Evolutionary conservation across 2,329 filamentous ascomycete species (phyloP), one percentile per base, ranked within the genome.

Genomic region (Elsinoe fawcettii): DNA sequence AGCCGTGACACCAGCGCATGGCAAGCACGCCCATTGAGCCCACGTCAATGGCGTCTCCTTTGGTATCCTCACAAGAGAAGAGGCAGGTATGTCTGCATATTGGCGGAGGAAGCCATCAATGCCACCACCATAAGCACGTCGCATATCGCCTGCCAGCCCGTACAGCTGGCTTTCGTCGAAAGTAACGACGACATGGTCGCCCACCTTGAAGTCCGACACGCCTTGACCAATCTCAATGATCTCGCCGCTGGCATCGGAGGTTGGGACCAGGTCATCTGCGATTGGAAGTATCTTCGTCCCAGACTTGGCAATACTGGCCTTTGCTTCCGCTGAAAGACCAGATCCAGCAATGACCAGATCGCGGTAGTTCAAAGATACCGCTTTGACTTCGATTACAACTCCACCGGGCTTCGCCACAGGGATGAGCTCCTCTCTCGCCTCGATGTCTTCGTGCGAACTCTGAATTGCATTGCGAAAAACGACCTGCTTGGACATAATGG

Each of bases 171-270:
- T 59, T 11, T 62, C 34, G 27, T 61, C 55, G 43, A 63, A 64
- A 18, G 53, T 58, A 22, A 79, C 79, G 57, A 86, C 75, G 37
- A 89, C 85, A n/a, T 83, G 80, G 58, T 86, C 80, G 58, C 85
- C 84, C 14, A 73, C 69, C 56, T 75, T 5, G 61, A 63, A n/a
- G 25, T 51, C 6, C 56, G 37, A 16, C 8, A 63, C 61, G 23
- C 55, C 56, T 5, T 74, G 66, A 32, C 80, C 79, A 27, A 79
- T 63, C 12, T 75, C 68, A 1, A 80, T 71, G 46, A 88, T 73
- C 7, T 76, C 75, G 44, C 85, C 86, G 70, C 83, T 86, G 77
- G 86, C 86, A 69, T 89, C 86, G 20, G 83, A 86, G 69, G 82
- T 85, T 1, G 84, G 84, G 1, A 88, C 81, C 11, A 87, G 64